Evolutionary conservation across 2,329 filamentous ascomycete genomes (phyloP), one percentile per base, ranked within the genome.

Genomic region (Fusarium brachygibbosum): DNA sequence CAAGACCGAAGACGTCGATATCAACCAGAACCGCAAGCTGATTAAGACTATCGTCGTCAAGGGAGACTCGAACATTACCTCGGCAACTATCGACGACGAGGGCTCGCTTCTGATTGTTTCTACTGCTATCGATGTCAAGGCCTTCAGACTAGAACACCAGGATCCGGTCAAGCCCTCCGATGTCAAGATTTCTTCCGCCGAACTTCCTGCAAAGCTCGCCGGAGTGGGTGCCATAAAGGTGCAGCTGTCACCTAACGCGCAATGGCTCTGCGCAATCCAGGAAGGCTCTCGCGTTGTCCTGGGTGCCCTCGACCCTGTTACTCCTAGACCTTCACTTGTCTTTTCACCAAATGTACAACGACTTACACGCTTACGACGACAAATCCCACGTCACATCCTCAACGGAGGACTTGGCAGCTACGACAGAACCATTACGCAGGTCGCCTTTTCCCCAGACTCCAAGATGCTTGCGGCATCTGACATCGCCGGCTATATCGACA

Each of bases 11-110:
- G 77, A 77, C 59, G 80, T 76, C 61, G 83, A 78, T 68, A 78
- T 82, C 66, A 85, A 83, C 69, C 84, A 84, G 65, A 88, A 85
- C 77, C 86, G 87, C 52, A 91, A 89, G 75, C 83, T 93, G 11
- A 84, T 93, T 32, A 91, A 90, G 59, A 91, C 89, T 58, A 88
- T 94, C 25, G 76, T 92, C 21, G 79, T 89, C 75, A 85, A 87
- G 74, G 91, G 93, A 31, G 93, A 97, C 69, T 92, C 94, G 68
- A 93, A 92, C 76, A 94, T 97, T 70, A 91, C 91, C 31, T 93
- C 90, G 31, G 92, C 89, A 29, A 79, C 89, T 32, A 88, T 97
- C 72, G 94, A 89, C 69, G 79, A 82, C 25, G 89, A 92, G 71
- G 94, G 93, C 37, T 88, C 86, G 23, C 80, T 97, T 1, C 84